Evolutionary conservation across 1,284 basidiomycete genomes (phyloP).

Genomic region (Naganishia cerealis): DNA sequence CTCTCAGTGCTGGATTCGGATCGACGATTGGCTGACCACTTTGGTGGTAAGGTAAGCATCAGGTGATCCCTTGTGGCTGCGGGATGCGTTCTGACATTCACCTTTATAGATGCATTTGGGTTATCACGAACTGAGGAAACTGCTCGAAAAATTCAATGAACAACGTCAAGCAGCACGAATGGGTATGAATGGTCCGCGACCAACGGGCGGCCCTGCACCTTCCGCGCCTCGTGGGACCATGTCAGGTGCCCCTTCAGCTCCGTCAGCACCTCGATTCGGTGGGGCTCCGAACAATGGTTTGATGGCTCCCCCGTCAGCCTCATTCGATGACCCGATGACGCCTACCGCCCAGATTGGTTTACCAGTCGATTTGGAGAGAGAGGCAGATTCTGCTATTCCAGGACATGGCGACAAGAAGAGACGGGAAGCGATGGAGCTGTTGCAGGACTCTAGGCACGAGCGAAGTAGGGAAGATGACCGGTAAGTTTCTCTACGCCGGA

Average conservation of each 20-base stretch:
- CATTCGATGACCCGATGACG: conserved; percentile 19
- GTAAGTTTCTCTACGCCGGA: conserved; percentile 42
- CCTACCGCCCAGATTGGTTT: conserved; percentile 35
- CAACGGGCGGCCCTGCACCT: conserved; percentile 20
- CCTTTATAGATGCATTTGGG: conserved; percentile 87
- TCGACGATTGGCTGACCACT: conserved; percentile 96
- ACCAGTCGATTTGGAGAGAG: conserved; percentile 36
- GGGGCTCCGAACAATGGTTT: conserved; percentile 11
- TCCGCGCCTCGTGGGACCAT: conserved; percentile 46
- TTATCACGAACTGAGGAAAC: conserved; percentile 94
- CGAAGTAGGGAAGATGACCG: conserved; percentile 39
- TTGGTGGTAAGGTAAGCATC: conserved; percentile 86
- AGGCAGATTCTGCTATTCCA: conserved; percentile 29
- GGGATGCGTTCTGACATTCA: neutral
- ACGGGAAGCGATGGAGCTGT: conserved; percentile 52
- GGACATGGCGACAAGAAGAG: conserved; percentile 50
- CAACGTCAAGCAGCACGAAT: conserved; percentile 78
- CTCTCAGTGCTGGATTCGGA: conserved; percentile 96
- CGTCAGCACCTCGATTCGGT: conserved; percentile 31
- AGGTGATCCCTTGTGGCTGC: neutral
- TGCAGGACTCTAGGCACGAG: conserved; percentile 43
- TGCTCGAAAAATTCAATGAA: conserved; percentile 82
- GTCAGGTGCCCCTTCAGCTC: conserved; percentile 40
- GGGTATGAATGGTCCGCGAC: conserved; percentile 47
- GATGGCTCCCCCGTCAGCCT: conserved; percentile 23